A percentile compares a stretch with the other conserved stretches of the same genome.
Evolutionary conservation across 2,329 filamentous ascomycete species (phyloP).

Genomic region (Sclerotinia subarctica): DNA sequence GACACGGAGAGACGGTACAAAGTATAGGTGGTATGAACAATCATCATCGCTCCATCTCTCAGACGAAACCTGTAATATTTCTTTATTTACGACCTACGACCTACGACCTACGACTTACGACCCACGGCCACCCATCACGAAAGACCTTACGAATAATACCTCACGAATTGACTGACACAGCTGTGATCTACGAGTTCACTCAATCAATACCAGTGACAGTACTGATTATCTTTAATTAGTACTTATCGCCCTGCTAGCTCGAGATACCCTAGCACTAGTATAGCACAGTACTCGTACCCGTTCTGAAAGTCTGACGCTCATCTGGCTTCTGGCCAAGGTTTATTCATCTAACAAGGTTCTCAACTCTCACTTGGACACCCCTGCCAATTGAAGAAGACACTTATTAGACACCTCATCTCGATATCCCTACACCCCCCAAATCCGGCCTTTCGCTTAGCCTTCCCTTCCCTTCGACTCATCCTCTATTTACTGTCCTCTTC

Average conservation of each 20-base stretch:
- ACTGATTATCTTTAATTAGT: too few species aligned
- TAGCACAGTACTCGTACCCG: too few species aligned
- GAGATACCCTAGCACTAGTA: too few species aligned
- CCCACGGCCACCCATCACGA: background rate
- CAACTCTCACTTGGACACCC: background rate
- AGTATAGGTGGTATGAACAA: too few species aligned
- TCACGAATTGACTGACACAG: background rate
- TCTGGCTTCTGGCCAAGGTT: background rate
- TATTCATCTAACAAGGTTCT: constrained; percentile 3
- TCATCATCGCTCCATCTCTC: background rate
- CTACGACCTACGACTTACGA: background rate
- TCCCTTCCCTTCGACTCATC: constrained; percentile 21
- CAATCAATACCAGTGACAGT: background rate
- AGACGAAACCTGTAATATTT: background rate
- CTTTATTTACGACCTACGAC: background rate
- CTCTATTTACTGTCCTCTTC: constrained; percentile 7
- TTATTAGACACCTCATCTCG: constrained; percentile 15
- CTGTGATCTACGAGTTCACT: background rate
- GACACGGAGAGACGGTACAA: background rate
- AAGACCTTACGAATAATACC: background rate
- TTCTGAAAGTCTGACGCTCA: background rate
- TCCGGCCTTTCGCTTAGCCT: constrained; percentile 7
- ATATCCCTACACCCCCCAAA: constrained; percentile 17
- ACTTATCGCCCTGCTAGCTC: too few species aligned
- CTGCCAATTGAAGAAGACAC: background rate